These are phyloP conservation scores for Neopestalotiopsis rosae DNA, from an alignment of 2,329 filamentous ascomycete species.

Conservation along the genomic window DNA sequence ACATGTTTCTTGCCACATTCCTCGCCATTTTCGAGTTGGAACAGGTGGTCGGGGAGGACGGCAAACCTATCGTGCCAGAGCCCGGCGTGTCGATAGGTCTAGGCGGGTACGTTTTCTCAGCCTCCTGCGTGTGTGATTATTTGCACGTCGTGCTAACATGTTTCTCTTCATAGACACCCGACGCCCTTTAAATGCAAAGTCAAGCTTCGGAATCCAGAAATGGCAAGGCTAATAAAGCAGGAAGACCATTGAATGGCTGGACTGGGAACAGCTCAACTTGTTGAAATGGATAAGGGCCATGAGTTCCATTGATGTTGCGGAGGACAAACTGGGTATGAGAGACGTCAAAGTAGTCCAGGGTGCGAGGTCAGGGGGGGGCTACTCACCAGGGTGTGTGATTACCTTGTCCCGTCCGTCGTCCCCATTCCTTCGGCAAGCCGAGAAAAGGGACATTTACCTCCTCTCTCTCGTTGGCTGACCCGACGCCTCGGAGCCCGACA, in stretches of 20 bases:
- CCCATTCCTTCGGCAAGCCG: background rate
- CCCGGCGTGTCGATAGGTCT: slow-evolving; percentile 22
- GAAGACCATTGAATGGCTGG: slow-evolving; percentile 3
- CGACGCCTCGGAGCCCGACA: background rate
- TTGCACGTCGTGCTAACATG: background rate
- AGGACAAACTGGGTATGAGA: too few relatives aligned
- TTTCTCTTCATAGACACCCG: slow-evolving; percentile 18
- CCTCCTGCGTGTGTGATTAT: background rate
- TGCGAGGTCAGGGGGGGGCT: too few relatives aligned
- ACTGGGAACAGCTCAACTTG: background rate
- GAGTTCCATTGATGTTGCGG: background rate
- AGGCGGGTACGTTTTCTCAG: slow-evolving; percentile 20
- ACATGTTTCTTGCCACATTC: slow-evolving; percentile 45
- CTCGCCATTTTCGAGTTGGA: slow-evolving; percentile 43
- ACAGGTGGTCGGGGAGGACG: slow-evolving; percentile 38
- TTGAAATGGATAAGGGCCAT: background rate
- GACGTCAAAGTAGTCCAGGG: too few relatives aligned
- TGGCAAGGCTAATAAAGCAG: slow-evolving; percentile 20
- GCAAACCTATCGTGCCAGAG: slow-evolving; percentile 25
- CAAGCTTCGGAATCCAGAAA: slow-evolving; percentile 18
- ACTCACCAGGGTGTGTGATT: background rate
- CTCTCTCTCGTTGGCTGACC: background rate
- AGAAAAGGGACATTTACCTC: background rate
- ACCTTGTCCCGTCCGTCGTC: background rate
- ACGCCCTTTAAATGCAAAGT: slow-evolving; percentile 20